These are phyloP conservation scores for Penicillium herquei DNA, from an alignment of 495 filamentous ascomycete genomes.

Conservation along the genomic window DNA sequence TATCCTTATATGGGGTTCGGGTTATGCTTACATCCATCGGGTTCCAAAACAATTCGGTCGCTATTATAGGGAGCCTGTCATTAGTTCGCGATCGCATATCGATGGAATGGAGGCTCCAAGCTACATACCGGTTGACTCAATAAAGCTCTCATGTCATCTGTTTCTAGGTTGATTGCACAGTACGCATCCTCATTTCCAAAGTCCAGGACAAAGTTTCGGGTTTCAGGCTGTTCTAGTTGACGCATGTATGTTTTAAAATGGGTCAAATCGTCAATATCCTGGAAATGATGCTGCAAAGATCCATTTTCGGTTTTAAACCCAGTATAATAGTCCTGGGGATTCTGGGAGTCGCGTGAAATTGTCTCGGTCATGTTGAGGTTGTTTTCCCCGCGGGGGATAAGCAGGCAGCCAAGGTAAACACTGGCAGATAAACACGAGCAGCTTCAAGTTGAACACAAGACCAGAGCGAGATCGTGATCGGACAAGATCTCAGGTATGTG, in stretches of 20 bases:
- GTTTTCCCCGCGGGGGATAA: too few relatives aligned
- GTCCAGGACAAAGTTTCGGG: constrained; percentile 67
- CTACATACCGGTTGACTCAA: constrained; percentile 32
- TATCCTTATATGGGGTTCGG: neutral
- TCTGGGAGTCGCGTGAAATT: constrained; percentile 9
- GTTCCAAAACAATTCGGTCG: constrained; percentile 44
- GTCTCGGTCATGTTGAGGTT: neutral
- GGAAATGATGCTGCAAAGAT: constrained; percentile 37
- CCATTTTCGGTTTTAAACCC: constrained; percentile 22
- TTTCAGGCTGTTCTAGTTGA: constrained; percentile 35
- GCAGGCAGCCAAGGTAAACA: too few relatives aligned
- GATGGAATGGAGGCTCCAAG: neutral
- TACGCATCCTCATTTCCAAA: constrained; percentile 64
- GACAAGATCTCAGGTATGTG: too few relatives aligned
- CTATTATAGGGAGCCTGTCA: constrained; percentile 12
- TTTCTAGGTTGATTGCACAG: constrained; percentile 58
- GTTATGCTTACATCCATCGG: constrained; percentile 65
- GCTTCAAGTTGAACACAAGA: too few relatives aligned
- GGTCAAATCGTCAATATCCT: constrained; percentile 52
- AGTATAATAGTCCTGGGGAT: constrained; percentile 38
- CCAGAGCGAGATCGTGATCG: too few relatives aligned
- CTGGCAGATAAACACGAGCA: too few relatives aligned
- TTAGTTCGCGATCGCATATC: too few relatives aligned
- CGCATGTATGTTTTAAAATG: constrained; percentile 44
- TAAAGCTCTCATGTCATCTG: constrained; percentile 41